Evolutionary conservation across 352 stramenopile genomes (phyloP).

Genomic region (Pythium biforme): DNA sequence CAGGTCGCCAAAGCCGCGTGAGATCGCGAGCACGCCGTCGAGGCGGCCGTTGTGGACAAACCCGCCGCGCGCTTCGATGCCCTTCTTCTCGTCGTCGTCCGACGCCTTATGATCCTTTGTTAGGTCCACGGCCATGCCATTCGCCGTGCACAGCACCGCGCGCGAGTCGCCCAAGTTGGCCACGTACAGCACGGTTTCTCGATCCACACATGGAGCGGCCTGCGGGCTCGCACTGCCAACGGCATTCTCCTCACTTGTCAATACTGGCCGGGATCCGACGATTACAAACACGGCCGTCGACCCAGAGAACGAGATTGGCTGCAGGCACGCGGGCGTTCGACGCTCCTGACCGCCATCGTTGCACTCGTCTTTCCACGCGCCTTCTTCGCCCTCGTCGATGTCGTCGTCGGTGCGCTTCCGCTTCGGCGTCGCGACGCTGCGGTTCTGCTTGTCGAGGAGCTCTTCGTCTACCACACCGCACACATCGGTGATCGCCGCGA

Average conservation of each 20-base stretch:
- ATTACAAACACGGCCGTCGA: constrained; percentile 65
- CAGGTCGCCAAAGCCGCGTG: constrained; percentile 86
- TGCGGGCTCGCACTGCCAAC: neutral
- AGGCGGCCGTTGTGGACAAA: constrained; percentile 89
- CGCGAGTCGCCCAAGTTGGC: constrained; percentile 90
- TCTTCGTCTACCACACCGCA: constrained; percentile 72
- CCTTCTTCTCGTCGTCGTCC: constrained; percentile 65
- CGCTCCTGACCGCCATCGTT: constrained; percentile 33
- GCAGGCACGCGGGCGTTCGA: constrained; percentile 37
- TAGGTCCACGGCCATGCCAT: constrained; percentile 73
- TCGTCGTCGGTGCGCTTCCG: constrained; percentile 48
- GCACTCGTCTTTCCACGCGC: constrained; percentile 35
- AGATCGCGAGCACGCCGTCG: constrained; percentile 86
- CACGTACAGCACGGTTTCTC: constrained; percentile 66
- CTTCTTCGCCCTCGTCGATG: constrained; percentile 18
- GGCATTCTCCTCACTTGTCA: constrained; percentile 8
- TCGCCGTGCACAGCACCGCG: constrained; percentile 77
- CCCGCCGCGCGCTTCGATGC: constrained; percentile 79
- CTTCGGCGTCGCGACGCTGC: constrained; percentile 53
- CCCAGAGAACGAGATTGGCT: constrained; percentile 87
- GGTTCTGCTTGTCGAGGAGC: constrained; percentile 76
- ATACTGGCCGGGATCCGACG: constrained; percentile 22
- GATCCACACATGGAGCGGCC: neutral
- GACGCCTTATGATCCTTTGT: constrained; percentile 89
- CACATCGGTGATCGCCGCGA: constrained; percentile 48